A percentile compares a stretch with the other conserved stretches of the same genome.
phyloP scores from a whole-genome alignment of 257 asterid genomes.

The Apocynum venetum region DNA sequence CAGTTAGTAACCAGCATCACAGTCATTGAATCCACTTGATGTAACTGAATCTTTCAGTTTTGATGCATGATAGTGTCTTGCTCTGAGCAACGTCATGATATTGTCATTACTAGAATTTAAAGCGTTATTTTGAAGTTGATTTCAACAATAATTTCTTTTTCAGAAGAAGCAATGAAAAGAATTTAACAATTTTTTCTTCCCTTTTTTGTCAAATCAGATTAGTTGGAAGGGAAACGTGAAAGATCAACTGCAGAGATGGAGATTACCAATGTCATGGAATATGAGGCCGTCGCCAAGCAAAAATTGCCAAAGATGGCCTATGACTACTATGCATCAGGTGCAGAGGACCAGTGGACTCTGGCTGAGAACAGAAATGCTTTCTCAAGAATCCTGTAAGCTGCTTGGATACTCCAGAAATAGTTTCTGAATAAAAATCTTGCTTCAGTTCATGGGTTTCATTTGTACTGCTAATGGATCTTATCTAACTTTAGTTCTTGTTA shows the following conservation, averaged over 20 bases:
- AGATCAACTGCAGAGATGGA: slow-evolving; percentile 44
- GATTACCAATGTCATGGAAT: slow-evolving; percentile 74
- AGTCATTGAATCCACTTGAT: not conserved
- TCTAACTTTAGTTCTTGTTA: slow-evolving; percentile 2
- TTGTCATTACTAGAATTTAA: not conserved
- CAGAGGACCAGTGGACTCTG: slow-evolving; percentile 93
- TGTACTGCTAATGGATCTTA: not conserved
- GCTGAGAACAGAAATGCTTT: slow-evolving; percentile 88
- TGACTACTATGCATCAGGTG: slow-evolving; percentile 96
- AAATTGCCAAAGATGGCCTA: slow-evolving; percentile 87
- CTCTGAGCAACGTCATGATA: not conserved
- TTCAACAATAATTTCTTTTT: not conserved
- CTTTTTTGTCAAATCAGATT: slow-evolving; percentile 10
- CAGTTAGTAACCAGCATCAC: not conserved
- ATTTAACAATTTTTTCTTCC: not conserved
- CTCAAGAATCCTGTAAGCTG: slow-evolving; percentile 83
- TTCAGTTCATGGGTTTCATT: not conserved
- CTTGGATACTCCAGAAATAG: slow-evolving; percentile 1
- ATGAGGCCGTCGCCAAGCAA: slow-evolving; percentile 82
- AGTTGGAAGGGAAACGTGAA: slow-evolving; percentile 21
- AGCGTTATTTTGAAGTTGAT: not conserved
- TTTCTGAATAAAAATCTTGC: not conserved
- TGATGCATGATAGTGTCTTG: not conserved
- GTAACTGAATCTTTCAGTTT: not conserved
- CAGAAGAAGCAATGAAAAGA: not conserved